Percentiles rank a stretch among this genome's conserved stretches.
These are phyloP conservation scores for Alternaria dauci DNA, from an alignment of 2,329 filamentous ascomycete genomes.

Conservation along the genomic window DNA sequence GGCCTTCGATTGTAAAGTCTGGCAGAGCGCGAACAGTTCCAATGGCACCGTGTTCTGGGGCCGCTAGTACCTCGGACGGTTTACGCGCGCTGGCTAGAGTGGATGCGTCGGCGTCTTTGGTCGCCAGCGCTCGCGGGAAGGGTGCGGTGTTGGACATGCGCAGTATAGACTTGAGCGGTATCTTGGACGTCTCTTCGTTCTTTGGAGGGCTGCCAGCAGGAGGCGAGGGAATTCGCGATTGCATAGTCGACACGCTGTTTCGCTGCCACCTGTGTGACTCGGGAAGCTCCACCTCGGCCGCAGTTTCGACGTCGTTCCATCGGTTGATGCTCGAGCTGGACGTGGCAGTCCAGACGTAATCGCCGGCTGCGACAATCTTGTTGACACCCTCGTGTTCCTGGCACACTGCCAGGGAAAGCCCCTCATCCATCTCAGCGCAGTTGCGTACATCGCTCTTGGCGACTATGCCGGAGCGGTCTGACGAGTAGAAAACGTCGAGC, in stretches of 20 bases:
- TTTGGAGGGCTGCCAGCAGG: constrained; percentile 44
- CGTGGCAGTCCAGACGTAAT: constrained; percentile 89
- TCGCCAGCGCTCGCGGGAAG: constrained; percentile 67
- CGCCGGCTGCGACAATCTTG: constrained; percentile 69
- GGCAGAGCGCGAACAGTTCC: constrained; percentile 55
- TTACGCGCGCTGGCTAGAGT: constrained; percentile 63
- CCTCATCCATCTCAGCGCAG: constrained; percentile 81
- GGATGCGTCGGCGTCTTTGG: constrained; percentile 65
- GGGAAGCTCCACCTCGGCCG: constrained; percentile 69
- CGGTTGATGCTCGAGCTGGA: constrained; percentile 91
- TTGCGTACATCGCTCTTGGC: constrained; percentile 92
- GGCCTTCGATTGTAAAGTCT: constrained; percentile 79
- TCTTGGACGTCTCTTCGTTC: constrained; percentile 61
- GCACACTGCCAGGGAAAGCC: constrained; percentile 86
- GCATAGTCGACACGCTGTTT: constrained; percentile 59
- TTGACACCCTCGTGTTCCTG: constrained; percentile 88
- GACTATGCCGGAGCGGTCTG: constrained; percentile 89
- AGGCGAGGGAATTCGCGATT: constrained; percentile 53
- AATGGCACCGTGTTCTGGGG: constrained; percentile 43
- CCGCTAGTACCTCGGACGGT: constrained; percentile 63
- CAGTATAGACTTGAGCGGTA: constrained; percentile 79
- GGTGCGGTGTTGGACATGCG: constrained; percentile 84
- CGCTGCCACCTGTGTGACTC: constrained; percentile 62
- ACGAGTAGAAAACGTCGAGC: constrained; percentile 91
- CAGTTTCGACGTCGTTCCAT: constrained; percentile 87